Percentiles rank a stretch among this genome's conserved stretches.
phyloP scores from a whole-genome alignment of 1,284 basidiomycete species.

The Sanghuangporus weigelae region DNA sequence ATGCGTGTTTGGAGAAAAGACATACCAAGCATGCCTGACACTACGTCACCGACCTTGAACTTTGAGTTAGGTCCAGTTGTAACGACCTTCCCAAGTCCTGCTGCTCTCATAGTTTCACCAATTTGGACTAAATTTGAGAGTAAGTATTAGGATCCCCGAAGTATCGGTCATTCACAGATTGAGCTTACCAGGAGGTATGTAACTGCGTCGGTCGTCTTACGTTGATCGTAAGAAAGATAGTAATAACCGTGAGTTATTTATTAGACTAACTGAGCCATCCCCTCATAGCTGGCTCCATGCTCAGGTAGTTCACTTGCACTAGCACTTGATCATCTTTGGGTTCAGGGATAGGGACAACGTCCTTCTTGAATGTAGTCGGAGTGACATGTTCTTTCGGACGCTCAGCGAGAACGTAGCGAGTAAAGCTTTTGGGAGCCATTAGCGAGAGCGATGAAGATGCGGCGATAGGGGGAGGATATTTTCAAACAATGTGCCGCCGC shows the following conservation, averaged over 20 bases:
- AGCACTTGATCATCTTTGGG: slow-evolving; percentile 57
- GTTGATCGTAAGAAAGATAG: neutral
- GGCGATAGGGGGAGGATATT: neutral
- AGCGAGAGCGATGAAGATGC: neutral
- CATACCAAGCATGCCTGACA: slow-evolving; percentile 55
- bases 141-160: neutral
- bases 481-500: neutral
- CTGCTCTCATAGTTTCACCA: slow-evolving; percentile 78
- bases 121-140: slow-evolving; percentile 52
- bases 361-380: slow-evolving; percentile 44
- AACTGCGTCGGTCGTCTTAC: slow-evolving; percentile 51
- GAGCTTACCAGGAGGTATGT: slow-evolving; percentile 43
- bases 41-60: slow-evolving; percentile 62
- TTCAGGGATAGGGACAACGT: slow-evolving; percentile 45
- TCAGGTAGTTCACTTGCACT: slow-evolving; percentile 70
- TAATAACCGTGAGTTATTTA: neutral
- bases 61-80: slow-evolving; percentile 44
- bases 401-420: slow-evolving; percentile 67
- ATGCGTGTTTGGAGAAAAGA: neutral
- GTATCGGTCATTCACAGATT: neutral
- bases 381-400: slow-evolving; percentile 64
- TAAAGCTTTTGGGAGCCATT: slow-evolving; percentile 41
- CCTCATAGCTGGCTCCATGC: slow-evolving; percentile 84
- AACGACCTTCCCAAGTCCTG: slow-evolving; percentile 66
- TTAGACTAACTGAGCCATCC: slow-evolving; percentile 56